A percentile compares a stretch with the other conserved stretches of the same genome.
Evolutionary conservation across 768 basidiomycete species (phyloP).

Genomic region (Lenzites betulinus): DNA sequence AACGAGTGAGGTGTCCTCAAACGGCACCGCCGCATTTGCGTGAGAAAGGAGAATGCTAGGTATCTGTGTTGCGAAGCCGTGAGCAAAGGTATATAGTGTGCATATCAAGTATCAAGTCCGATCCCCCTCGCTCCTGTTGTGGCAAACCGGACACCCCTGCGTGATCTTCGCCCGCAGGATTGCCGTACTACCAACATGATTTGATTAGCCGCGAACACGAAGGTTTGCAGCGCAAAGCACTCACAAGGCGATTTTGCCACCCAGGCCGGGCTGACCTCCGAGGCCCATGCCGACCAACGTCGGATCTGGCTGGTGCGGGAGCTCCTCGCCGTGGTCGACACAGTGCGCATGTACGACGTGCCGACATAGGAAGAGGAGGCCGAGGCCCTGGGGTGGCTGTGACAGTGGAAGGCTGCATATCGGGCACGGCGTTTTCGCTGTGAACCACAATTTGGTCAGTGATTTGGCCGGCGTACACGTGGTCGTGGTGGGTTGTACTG

Average conservation of each 20-base stretch:
- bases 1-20: no score
- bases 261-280: constrained; percentile 46
- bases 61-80: no score
- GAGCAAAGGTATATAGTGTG: background rate
- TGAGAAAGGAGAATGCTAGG: no score
- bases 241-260: constrained; percentile 80
- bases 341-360: constrained; percentile 86
- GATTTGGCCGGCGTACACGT: background rate
- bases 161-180: constrained; percentile 63
- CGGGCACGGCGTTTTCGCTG: constrained; percentile 66
- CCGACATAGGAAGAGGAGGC: constrained; percentile 82
- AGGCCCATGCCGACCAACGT: constrained; percentile 47
- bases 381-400: constrained; percentile 58
- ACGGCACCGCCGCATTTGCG: no score
- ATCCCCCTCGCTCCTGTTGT: constrained; percentile 55
- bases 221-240: background rate
- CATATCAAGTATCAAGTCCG: constrained; percentile 15
- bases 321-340: constrained; percentile 61
- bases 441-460: background rate
- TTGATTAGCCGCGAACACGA: background rate
- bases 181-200: constrained; percentile 53
- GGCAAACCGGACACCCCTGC: constrained; percentile 80
- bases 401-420: constrained; percentile 65
- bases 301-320: constrained; percentile 64
- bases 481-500: constrained; percentile 30